Percentiles rank a stretch among this genome's conserved stretches.
Evolutionary conservation across 495 filamentous ascomycete species (phyloP).

Genomic region (Xanthoparmelia taractica): DNA sequence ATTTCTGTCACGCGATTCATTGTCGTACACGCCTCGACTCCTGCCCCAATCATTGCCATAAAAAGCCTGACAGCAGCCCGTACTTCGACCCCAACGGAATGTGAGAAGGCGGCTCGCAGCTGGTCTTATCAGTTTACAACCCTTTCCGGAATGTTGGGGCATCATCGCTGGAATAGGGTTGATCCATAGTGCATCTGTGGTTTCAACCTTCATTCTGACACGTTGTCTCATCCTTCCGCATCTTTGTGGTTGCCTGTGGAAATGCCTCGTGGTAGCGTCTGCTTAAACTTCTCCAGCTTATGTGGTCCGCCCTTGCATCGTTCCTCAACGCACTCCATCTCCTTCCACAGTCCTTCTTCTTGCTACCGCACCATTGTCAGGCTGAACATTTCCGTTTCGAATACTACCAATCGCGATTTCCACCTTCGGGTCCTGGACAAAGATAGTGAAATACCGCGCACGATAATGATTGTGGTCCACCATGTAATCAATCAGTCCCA

Average conservation of each 20-base stretch:
- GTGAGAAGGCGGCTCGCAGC: background rate
- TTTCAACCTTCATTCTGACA: background rate
- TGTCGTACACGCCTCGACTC: too few relatives aligned
- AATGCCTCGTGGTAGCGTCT: too few relatives aligned
- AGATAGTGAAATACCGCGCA: background rate
- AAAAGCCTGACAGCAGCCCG: background rate
- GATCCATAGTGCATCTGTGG: too few relatives aligned
- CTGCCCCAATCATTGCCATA: too few relatives aligned
- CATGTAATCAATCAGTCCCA: conserved; percentile 1
- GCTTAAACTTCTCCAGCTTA: background rate
- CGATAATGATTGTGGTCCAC: background rate
- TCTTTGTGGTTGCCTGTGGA: too few relatives aligned
- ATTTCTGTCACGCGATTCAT: too few relatives aligned
- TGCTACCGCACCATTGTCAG: background rate
- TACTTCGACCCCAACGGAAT: background rate
- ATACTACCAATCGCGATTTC: background rate
- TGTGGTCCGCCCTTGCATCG: background rate
- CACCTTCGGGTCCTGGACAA: background rate
- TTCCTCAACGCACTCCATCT: background rate
- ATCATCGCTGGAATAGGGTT: background rate
- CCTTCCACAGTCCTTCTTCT: background rate
- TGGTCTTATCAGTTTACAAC: background rate
- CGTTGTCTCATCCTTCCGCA: too few relatives aligned
- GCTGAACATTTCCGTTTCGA: background rate
- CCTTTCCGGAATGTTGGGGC: background rate